A percentile compares a stretch with the other conserved stretches of the same genome.
These are phyloP conservation scores for Phaeosphaeria sp. DNA, from an alignment of 2,329 filamentous ascomycete genomes.

Conservation along the genomic window DNA sequence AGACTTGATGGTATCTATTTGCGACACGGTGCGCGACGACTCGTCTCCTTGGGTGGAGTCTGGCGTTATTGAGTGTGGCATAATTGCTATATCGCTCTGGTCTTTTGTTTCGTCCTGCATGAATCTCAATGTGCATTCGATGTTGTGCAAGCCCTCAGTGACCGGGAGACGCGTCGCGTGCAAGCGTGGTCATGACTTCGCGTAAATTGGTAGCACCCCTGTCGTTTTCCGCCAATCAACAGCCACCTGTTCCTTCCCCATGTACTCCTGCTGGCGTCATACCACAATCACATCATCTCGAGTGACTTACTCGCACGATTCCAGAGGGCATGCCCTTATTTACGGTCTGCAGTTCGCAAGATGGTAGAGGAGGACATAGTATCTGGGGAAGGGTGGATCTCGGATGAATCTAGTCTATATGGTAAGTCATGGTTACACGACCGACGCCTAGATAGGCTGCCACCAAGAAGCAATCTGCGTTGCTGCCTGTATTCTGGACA, in stretches of 20 bases:
- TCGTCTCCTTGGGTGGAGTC: conserved; percentile 49
- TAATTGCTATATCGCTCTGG: conserved; percentile 24
- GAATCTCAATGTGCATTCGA: background rate
- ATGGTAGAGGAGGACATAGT: conserved; percentile 38
- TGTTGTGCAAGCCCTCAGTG: conserved; percentile 6
- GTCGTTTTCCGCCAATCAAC: conserved; percentile 4
- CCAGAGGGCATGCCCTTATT: conserved; percentile 11
- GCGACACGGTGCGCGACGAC: conserved; percentile 45
- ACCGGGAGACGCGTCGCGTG: conserved; percentile 22
- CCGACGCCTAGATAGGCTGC: background rate
- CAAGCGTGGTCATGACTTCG: conserved; percentile 27
- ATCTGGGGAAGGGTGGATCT: conserved; percentile 43
- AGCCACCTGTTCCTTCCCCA: conserved; percentile 9
- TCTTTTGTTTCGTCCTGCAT: conserved; percentile 3
- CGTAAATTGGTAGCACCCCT: conserved; percentile 24
- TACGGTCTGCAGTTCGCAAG: conserved; percentile 1
- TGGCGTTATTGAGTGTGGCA: conserved; percentile 56
- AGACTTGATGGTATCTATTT: conserved; percentile 41
- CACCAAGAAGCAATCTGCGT: background rate
- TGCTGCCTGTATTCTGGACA: background rate
- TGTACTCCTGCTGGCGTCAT: conserved; percentile 16
- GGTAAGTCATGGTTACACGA: conserved; percentile 37
- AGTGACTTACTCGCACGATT: conserved; percentile 1
- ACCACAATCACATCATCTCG: background rate
- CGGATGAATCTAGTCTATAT: conserved; percentile 55